Conservation (phyloP, 345 rosid species). For the Linum tenue region DNA sequence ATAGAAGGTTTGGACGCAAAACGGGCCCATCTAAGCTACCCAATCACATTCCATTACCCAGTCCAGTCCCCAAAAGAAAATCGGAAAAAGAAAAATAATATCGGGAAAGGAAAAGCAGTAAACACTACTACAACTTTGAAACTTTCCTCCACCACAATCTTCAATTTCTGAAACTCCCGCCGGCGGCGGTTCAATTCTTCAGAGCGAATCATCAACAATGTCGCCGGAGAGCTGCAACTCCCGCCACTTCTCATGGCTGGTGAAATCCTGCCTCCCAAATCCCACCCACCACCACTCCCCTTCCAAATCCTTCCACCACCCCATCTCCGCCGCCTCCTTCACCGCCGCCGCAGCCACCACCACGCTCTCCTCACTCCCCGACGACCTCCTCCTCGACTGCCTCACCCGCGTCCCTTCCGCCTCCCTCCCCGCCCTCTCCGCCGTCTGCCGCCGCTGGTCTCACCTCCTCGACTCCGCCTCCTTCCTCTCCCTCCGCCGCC, state of each 20-base stretch:
- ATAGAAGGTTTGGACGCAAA: too few species aligned
- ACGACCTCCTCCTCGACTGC: conserved; percentile 72
- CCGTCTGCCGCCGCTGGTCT: conserved; percentile 86
- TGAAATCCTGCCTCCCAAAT: conserved; percentile 79
- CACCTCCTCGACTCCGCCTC: conserved; percentile 52
- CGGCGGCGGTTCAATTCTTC: too few species aligned
- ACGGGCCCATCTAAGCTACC: too few species aligned
- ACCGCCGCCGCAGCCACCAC: conserved; percentile 9
- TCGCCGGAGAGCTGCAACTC: conserved; percentile 79
- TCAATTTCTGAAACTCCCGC: too few species aligned
- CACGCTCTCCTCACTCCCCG: conserved; percentile 50
- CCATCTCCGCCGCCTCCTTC: conserved; percentile 16
- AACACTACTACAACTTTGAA: too few species aligned
- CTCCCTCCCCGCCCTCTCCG: conserved; percentile 49
- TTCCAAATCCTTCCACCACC: conserved; percentile 20
- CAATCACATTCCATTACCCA: too few species aligned
- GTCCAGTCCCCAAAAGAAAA: too few species aligned
- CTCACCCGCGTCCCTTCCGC: conserved; percentile 61
- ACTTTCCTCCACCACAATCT: too few species aligned
- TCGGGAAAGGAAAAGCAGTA: too few species aligned
- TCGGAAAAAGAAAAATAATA: too few species aligned
- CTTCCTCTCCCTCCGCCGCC: conserved; percentile 61
- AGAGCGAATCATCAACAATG: too few species aligned
- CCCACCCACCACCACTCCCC: conserved; percentile 29
- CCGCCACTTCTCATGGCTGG: conserved; percentile 83